Evolutionary conservation across 352 stramenopile genomes (phyloP).

Genomic region (Aphanomyces astaci): DNA sequence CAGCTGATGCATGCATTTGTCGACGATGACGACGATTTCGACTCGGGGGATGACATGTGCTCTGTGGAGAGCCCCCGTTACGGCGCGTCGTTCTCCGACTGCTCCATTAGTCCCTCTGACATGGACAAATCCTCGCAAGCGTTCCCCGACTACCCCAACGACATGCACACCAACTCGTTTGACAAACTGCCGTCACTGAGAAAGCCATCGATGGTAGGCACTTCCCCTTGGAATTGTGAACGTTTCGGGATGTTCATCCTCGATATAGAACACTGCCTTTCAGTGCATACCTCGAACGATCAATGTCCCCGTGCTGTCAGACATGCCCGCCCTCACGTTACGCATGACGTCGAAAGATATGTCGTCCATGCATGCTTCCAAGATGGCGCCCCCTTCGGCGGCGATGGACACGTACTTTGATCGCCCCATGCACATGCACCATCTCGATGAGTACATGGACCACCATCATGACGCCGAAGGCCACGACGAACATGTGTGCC

Average conservation of each 20-base stretch:
- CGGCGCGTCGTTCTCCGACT: slow-evolving; percentile 40
- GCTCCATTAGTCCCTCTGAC: slow-evolving; percentile 31
- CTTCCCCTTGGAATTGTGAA: neutral
- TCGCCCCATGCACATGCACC: neutral
- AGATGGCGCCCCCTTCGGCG: neutral
- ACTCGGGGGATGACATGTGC: slow-evolving; percentile 45
- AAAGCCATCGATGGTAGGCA: slow-evolving; percentile 5
- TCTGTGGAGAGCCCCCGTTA: slow-evolving; percentile 42
- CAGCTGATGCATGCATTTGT: slow-evolving; percentile 32
- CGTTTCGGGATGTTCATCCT: neutral
- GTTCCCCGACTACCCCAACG: slow-evolving; percentile 11
- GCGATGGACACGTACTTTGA: slow-evolving; percentile 20
- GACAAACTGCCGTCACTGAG: slow-evolving; percentile 17
- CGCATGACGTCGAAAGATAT: slow-evolving; percentile 18
- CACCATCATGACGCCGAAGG: neutral
- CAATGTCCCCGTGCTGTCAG: neutral
- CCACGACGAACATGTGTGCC: neutral
- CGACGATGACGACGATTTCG: slow-evolving; percentile 50
- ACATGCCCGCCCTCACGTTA: slow-evolving; percentile 14
- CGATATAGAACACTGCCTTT: neutral
- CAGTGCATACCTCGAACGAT: slow-evolving; percentile 12
- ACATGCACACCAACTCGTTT: neutral
- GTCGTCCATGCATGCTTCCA: neutral
- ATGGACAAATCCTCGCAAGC: slow-evolving; percentile 6
- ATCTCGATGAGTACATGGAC: neutral